phyloP scores from a whole-genome alignment of 129 eudicot species.

The Pulicaria dysenterica region DNA sequence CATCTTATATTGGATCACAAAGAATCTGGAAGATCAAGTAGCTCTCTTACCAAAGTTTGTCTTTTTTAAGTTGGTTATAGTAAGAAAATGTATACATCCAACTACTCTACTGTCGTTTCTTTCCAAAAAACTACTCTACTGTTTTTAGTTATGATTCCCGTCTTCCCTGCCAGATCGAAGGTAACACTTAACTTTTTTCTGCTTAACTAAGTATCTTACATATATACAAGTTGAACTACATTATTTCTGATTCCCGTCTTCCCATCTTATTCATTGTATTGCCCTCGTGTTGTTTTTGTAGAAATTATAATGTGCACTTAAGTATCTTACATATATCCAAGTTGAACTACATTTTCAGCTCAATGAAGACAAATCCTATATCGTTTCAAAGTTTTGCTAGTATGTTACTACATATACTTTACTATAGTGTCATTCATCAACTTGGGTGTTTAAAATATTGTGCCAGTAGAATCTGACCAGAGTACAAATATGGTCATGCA shows the following conservation, averaged over 20 bases:
- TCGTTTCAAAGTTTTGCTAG: neutral
- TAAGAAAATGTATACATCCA: no score
- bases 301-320: neutral
- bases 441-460: neutral
- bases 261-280: neutral
- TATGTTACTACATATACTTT: slow-evolving; percentile 2
- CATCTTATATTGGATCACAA: no score
- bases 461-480: slow-evolving; percentile 7
- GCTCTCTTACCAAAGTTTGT: no score
- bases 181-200: no score
- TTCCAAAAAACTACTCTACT: neutral
- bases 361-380: neutral
- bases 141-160: neutral
- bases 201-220: no score
- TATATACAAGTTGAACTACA: no score
- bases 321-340: slow-evolving; percentile 5
- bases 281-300: neutral
- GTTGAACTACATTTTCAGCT: slow-evolving; percentile 1
- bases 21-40: no score
- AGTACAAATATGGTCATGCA: slow-evolving; percentile 5
- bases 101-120: no score
- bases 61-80: no score
- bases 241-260: no score
- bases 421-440: neutral
- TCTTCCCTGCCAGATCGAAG: no score